Evolutionary conservation across 2,329 filamentous ascomycete species (phyloP).

Genomic region (Macroventuria anomochaeta): DNA sequence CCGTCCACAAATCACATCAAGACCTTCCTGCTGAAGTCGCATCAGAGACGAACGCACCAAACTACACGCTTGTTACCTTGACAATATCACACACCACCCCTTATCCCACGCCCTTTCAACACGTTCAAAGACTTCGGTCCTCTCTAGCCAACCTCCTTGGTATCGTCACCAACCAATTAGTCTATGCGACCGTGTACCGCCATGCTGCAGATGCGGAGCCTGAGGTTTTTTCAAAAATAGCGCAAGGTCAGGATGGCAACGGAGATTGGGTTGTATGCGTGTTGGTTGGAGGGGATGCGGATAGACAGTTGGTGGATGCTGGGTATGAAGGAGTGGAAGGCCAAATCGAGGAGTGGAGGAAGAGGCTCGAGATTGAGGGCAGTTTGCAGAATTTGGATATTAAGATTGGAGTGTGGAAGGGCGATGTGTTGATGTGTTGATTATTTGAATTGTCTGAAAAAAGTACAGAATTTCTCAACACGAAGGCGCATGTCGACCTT

Average conservation of each 20-base stretch:
- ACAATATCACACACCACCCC: neutral
- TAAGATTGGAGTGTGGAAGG: conserved; percentile 4
- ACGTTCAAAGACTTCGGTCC: neutral
- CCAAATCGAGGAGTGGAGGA: neutral
- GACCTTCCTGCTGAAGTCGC: neutral
- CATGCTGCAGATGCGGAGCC: neutral
- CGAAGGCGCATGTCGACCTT: neutral
- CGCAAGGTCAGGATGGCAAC: conserved; percentile 1
- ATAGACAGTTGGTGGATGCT: neutral
- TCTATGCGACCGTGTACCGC: conserved; percentile 6
- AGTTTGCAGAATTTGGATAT: neutral
- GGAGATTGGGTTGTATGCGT: conserved; percentile 5
- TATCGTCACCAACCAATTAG: neutral
- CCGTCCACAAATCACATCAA: conserved; percentile 6
- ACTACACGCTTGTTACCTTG: conserved; percentile 5
- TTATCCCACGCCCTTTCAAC: neutral
- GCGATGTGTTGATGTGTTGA: conserved; percentile 7
- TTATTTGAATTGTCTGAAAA: neutral
- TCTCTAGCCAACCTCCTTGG: neutral
- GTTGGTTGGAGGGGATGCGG: neutral
- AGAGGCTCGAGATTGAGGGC: neutral
- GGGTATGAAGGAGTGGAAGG: neutral
- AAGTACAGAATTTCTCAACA: neutral
- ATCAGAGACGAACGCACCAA: neutral
- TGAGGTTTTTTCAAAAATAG: neutral